These are phyloP conservation scores for Trichoderma pleuroti DNA, from an alignment of 2,329 filamentous ascomycete species.

Conservation along the genomic window DNA sequence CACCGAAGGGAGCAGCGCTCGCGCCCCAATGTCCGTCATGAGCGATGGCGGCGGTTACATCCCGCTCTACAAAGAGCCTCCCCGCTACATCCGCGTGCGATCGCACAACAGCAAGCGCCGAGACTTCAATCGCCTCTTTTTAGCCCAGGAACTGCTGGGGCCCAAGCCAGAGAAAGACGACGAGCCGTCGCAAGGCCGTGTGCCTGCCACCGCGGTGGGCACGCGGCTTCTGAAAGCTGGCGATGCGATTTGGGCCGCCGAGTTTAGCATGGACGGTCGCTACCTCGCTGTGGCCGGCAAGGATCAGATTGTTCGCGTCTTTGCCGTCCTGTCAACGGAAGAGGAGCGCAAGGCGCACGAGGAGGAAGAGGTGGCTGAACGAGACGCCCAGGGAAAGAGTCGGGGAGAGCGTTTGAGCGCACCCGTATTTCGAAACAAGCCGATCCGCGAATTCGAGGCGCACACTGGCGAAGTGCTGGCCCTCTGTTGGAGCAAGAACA, in stretches of 20 bases:
- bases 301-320: slow-evolving; percentile 80
- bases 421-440: slow-evolving; percentile 80
- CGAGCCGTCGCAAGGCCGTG: slow-evolving; percentile 27
- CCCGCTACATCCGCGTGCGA: slow-evolving; percentile 84
- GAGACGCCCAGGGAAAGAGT: slow-evolving; percentile 30
- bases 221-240: slow-evolving; percentile 43
- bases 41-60: slow-evolving; percentile 69
- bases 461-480: slow-evolving; percentile 86
- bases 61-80: slow-evolving; percentile 82
- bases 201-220: slow-evolving; percentile 37
- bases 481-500: slow-evolving; percentile 98
- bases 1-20: slow-evolving; percentile 76
- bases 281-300: slow-evolving; percentile 91
- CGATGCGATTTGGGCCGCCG: slow-evolving; percentile 83
- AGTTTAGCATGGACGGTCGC: slow-evolving; percentile 88
- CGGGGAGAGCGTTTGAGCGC: slow-evolving; percentile 68
- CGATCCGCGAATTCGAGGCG: slow-evolving; percentile 74
- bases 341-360: slow-evolving; percentile 76
- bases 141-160: slow-evolving; percentile 84
- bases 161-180: slow-evolving; percentile 40
- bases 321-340: slow-evolving; percentile 77
- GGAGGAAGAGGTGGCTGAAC: slow-evolving; percentile 55
- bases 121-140: slow-evolving; percentile 83
- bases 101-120: slow-evolving; percentile 74
- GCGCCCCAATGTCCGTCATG: slow-evolving; percentile 74